Evolutionary conservation across 2,329 filamentous ascomycete genomes (phyloP), one percentile per base, ranked within the genome.

Genomic region (Nectriaceae sp.): DNA sequence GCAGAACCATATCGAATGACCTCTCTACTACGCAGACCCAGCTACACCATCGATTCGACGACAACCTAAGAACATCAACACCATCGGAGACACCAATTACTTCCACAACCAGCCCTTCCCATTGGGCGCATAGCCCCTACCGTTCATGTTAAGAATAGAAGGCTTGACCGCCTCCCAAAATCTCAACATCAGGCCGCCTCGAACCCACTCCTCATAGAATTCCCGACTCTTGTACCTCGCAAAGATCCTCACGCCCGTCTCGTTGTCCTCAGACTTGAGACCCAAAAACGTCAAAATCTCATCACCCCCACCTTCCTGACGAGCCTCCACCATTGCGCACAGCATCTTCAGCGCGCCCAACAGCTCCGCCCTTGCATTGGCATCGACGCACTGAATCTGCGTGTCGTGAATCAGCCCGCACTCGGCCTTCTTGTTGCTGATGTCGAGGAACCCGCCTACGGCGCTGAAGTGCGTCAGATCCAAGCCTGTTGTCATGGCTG

Each of bases 51-150:
- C 26, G 26, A 31, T 31, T 8, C 26, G 26, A 31, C 26, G 8
- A 10, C 26, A 15, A 31, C 10, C 26, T 8, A 31, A 31, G 8
- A 31, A 31, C 15, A 31, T 15, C 26, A 31, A 31, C 8, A 31
- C 26, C 26, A 10, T 31, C 15, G 8, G 10, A 31, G 10, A 31
- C 15, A 10, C 11, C 33, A 37, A 37, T 26, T 40, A 62, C 42
- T 61, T 61, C 57, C 57, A 61, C 29, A 60, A 47, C 60, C 60
- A 60, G 4, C 57, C 55, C 41, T 60, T 63, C 2, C 59, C 53
- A 29, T 61, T 62, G 0, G 60, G 56, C 4, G 44, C 50, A 31
- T 58, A 62, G 3, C 50, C 42, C 21, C 50, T 55, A 1, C 50
- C 52, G 11, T 49, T 44, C 57, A 62, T 59, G 38, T 50, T 55